Conservation (phyloP, 345 rosid species). For the Zanthoxylum bungeanum region DNA sequence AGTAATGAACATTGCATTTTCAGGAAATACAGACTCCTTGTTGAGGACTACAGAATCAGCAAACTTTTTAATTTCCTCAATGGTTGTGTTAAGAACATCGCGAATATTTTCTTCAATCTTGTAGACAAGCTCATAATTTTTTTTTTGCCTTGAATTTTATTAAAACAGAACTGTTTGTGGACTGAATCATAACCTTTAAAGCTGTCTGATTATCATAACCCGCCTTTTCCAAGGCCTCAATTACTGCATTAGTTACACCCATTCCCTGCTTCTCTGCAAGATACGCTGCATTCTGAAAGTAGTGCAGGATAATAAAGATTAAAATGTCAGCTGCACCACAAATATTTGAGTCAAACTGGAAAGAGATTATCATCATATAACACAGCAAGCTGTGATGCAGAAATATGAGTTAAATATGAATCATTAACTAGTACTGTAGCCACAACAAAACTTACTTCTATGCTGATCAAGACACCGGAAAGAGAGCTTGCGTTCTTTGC, state of each 20-base stretch:
- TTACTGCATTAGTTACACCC: slow-evolving; percentile 53
- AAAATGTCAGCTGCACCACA: slow-evolving; percentile 5
- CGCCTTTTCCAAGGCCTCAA: slow-evolving; percentile 49
- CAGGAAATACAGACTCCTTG: slow-evolving; percentile 55
- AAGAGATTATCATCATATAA: neutral
- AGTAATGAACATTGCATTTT: slow-evolving; percentile 20
- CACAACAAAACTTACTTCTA: slow-evolving; percentile 60
- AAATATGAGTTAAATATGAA: neutral
- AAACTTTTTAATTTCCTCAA: slow-evolving; percentile 61
- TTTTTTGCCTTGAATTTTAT: slow-evolving; percentile 47
- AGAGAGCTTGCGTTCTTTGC: slow-evolving; percentile 62
- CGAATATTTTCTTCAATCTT: slow-evolving; percentile 57
- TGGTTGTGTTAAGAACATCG: slow-evolving; percentile 42
- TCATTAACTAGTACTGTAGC: neutral
- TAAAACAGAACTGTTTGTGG: slow-evolving; percentile 73
- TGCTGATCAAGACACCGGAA: slow-evolving; percentile 69
- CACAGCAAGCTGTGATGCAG: neutral
- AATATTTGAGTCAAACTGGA: neutral
- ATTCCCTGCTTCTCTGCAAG: slow-evolving; percentile 54
- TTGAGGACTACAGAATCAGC: slow-evolving; percentile 59
- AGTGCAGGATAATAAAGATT: neutral
- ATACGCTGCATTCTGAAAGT: slow-evolving; percentile 75
- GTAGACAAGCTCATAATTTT: slow-evolving; percentile 58
- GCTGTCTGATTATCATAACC: slow-evolving; percentile 50
- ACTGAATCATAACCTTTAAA: slow-evolving; percentile 74